phyloP scores from a whole-genome alignment of 495 filamentous ascomycete species.

The Penicillium taxi region DNA sequence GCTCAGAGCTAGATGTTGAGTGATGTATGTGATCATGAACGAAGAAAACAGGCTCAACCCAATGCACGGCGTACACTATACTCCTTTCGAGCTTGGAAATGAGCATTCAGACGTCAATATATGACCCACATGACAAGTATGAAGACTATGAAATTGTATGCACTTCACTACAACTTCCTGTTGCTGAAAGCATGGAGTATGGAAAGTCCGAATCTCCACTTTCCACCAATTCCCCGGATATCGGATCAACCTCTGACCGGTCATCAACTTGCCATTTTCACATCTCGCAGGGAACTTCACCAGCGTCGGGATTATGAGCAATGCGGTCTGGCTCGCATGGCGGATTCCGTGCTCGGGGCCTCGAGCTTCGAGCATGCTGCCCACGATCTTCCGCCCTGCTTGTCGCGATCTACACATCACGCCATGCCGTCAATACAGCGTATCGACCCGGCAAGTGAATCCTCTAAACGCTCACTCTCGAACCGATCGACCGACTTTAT shows the following conservation, averaged over 20 bases:
- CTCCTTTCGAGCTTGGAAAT: too few species aligned
- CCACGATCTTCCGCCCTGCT: conserved; percentile 10
- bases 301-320: conserved; percentile 39
- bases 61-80: too few species aligned
- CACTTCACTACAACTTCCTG: too few species aligned
- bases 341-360: conserved; percentile 38
- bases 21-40: too few species aligned
- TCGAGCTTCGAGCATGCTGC: conserved; percentile 22
- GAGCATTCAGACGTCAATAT: too few species aligned
- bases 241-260: conserved; percentile 13
- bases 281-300: conserved; percentile 5
- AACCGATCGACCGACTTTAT: neutral
- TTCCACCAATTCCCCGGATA: neutral
- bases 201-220: too few species aligned
- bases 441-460: conserved; percentile 12
- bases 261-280: conserved; percentile 3
- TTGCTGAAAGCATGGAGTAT: too few species aligned
- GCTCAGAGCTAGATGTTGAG: too few species aligned
- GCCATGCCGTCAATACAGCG: conserved; percentile 12
- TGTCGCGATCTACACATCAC: conserved; percentile 17
- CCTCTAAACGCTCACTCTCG: conserved; percentile 4
- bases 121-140: too few species aligned
- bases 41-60: too few species aligned
- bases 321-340: conserved; percentile 41
- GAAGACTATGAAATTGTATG: too few species aligned